Percentiles rank a stretch among this genome's conserved stretches.
These are phyloP conservation scores for Prototheca stagnorum DNA, from an alignment of 163 green algal species.

Conservation along the genomic window DNA sequence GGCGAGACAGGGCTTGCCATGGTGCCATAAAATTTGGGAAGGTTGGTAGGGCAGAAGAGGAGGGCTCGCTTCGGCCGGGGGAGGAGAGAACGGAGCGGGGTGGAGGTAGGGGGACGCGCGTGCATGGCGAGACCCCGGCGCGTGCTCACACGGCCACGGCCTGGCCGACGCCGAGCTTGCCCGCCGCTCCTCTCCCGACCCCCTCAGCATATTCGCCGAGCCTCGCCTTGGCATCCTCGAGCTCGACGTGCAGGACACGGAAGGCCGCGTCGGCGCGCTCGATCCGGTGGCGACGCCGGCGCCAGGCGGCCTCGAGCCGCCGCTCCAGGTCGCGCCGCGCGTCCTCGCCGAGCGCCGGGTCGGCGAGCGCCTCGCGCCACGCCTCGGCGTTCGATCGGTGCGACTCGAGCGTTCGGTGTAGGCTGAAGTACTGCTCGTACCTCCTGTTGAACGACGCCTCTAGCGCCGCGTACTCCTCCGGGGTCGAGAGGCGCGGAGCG, in stretches of 20 bases:
- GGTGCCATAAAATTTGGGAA: too few species aligned
- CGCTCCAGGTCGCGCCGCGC: conserved; percentile 1
- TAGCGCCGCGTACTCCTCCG: neutral
- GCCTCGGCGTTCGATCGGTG: conserved; percentile 14
- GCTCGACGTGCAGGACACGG: conserved; percentile 16
- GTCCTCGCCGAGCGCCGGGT: neutral
- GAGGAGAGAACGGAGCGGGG: too few species aligned
- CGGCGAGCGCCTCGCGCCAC: conserved; percentile 1
- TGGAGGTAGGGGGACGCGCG: too few species aligned
- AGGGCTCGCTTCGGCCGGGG: too few species aligned
- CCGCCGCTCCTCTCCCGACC: too few species aligned
- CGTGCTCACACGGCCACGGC: too few species aligned
- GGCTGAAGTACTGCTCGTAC: conserved; percentile 13
- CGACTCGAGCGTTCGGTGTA: conserved; percentile 16
- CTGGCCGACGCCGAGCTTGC: too few species aligned
- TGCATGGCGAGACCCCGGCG: too few species aligned
- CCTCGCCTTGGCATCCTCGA: conserved; percentile 7
- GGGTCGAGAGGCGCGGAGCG: neutral
- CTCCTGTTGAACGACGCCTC: neutral
- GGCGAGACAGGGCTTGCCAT: too few species aligned
- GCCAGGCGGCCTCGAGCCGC: conserved; percentile 7
- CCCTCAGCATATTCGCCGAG: too few species aligned
- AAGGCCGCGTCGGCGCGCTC: conserved; percentile 19
- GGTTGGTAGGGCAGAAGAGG: too few species aligned
- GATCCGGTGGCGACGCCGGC: neutral